A percentile compares a stretch with the other conserved stretches of the same genome.
These are phyloP conservation scores for Diaporthe sp. DNA, from an alignment of 2,329 filamentous ascomycete species.

Conservation along the genomic window DNA sequence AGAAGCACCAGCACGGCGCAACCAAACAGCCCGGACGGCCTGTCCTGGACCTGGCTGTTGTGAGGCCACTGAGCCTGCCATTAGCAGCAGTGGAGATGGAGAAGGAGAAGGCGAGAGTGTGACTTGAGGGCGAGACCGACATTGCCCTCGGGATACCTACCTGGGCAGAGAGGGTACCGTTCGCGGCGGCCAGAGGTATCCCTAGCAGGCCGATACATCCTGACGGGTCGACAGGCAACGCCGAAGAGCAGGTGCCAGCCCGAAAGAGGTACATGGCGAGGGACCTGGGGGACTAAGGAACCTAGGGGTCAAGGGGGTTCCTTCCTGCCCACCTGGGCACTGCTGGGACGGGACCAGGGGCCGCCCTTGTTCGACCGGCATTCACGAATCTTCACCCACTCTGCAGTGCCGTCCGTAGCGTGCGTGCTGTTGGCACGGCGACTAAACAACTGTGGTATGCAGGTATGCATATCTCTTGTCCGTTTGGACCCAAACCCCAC, in stretches of 20 bases:
- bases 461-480: background rate
- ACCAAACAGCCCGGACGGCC: background rate
- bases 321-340: constrained; percentile 7
- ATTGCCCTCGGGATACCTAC: constrained; percentile 1
- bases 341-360: constrained; percentile 10
- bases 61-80: background rate
- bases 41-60: constrained; percentile 1
- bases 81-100: background rate
- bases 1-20: background rate
- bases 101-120: background rate
- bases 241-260: background rate
- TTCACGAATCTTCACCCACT: background rate
- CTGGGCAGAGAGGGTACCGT: constrained; percentile 3
- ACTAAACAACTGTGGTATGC: background rate
- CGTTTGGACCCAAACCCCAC: background rate
- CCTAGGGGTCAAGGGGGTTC: background rate
- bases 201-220: background rate
- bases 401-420: background rate
- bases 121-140: background rate
- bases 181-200: background rate
- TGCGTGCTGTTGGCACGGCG: too few species aligned
- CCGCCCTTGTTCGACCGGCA: constrained; percentile 19
- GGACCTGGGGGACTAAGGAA: background rate
- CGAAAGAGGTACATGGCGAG: background rate
- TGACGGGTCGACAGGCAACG: background rate